Base-by-base conservation (phyloP, 163 green algal genomes). In the Coccomyxa subellipsoidea region DNA sequence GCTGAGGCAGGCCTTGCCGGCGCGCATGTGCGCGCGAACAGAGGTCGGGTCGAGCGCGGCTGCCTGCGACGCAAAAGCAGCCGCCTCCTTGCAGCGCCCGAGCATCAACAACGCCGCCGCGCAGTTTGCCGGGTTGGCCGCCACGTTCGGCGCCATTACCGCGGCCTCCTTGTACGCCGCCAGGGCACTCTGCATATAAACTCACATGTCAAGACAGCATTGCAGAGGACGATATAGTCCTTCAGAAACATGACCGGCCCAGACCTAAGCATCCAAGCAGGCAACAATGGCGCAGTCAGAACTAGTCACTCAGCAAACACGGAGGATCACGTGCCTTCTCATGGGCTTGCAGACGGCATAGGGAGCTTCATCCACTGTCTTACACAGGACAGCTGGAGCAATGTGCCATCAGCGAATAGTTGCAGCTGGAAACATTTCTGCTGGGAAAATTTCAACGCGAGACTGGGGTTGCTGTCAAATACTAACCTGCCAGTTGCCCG, bases 91-190 rank as follows among this genome's bases (percentile, higher is more conserved):
- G 80, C 84, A 90, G 23, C 84, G 81, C 9, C 78, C 32, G 9
- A 78, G 71, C 84, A 89, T 89, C 38, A 89, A 69, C 9, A 75
- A 71, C n/a, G 87, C 87, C 23, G 87, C 87, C 6, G 87, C 81
- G 38, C 84, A 81, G 53, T 90, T 90, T 37, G 81, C 83, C 54
- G 82, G 83, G 40, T 87, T 86, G 12, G 85, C 83, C 2, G 82
- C 81, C 25, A 78, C 69, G 4, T 71, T 40, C 8, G 87, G 87
- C 32, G 54, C 75, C 31, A 86, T 31, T n/a, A 66, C 38, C 27
- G 88, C 83, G 0, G 87, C 87, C 77, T 40, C 83, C 31, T 76
- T 79, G 66, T 89, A 90, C 15, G 54, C 80, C 0, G 71, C 54
- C 12, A 85, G 54, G 27, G 87, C 87, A 27, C 82, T 83, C 32